These are phyloP conservation scores for Penicillium coprophilum DNA, from an alignment of 495 filamentous ascomycete species.

Conservation along the genomic window DNA sequence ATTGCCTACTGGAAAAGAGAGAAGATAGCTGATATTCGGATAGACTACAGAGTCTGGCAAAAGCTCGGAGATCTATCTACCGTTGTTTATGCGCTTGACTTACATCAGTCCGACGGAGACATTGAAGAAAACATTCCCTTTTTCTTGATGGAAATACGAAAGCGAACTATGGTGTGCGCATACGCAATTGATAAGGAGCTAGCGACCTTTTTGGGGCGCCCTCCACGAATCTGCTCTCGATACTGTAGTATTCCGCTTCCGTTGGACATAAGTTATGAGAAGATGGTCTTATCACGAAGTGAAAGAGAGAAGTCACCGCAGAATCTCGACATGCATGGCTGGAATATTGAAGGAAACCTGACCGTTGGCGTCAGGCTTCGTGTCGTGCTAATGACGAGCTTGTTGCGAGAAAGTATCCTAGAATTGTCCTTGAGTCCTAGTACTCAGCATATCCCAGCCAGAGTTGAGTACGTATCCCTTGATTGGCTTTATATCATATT, in stretches of 20 bases:
- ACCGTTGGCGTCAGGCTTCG: conserved; percentile 7
- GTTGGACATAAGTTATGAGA: conserved; percentile 3
- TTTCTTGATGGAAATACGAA: conserved; percentile 40
- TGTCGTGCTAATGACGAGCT: conserved; percentile 4
- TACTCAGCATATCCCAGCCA: neutral
- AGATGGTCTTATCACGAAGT: neutral
- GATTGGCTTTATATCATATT: neutral
- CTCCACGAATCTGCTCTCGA: conserved; percentile 43
- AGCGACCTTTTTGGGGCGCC: conserved; percentile 47
- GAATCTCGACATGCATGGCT: conserved; percentile 8
- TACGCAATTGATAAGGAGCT: conserved; percentile 44
- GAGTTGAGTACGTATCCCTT: neutral
- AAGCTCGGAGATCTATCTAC: conserved; percentile 15
- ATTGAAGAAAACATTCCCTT: conserved; percentile 28
- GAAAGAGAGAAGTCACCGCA: neutral
- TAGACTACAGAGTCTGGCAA: conserved; percentile 20
- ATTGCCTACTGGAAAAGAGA: neutral
- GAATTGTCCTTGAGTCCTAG: conserved; percentile 15
- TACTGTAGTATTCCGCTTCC: conserved; percentile 49
- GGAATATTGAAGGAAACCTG: conserved; percentile 6
- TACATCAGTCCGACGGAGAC: conserved; percentile 39
- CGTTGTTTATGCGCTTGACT: conserved; percentile 39
- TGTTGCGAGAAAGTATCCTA: conserved; percentile 8
- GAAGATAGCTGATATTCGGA: neutral
- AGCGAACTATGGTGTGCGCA: conserved; percentile 42